Conservation (phyloP, 2,329 filamentous ascomycete species). For the Diaporthe helianthi region DNA sequence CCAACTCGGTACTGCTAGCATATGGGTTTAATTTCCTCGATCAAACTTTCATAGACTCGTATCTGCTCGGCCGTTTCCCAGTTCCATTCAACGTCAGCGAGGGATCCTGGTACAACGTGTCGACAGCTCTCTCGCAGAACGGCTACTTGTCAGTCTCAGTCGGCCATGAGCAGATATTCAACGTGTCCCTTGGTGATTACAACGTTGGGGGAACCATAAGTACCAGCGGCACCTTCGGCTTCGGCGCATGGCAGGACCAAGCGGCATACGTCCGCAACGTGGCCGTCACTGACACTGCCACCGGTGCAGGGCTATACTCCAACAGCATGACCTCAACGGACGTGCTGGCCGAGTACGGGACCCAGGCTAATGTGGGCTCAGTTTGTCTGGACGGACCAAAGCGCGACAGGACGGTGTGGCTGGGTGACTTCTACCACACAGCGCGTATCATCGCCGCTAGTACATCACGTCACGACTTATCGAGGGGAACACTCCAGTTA, state of each 20-base stretch:
- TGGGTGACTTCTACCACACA: constrained; percentile 52
- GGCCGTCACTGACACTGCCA: constrained; percentile 38
- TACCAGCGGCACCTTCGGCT: constrained; percentile 47
- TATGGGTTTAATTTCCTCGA: constrained; percentile 47
- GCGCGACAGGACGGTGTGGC: constrained; percentile 50
- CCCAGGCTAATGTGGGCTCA: constrained; percentile 43
- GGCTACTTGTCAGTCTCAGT: constrained; percentile 42
- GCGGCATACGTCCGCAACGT: constrained; percentile 47
- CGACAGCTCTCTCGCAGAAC: constrained; percentile 41
- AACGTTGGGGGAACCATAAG: constrained; percentile 7
- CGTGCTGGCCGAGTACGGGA: constrained; percentile 47
- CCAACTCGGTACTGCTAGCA: constrained; percentile 45
- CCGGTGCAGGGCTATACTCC: constrained; percentile 43
- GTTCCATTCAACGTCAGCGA: constrained; percentile 42
- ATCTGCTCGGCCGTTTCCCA: constrained; percentile 40
- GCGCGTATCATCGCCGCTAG: constrained; percentile 45
- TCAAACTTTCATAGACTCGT: constrained; percentile 43
- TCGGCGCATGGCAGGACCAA: constrained; percentile 51
- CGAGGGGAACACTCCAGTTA: constrained; percentile 44
- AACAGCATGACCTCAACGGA: constrained; percentile 40
- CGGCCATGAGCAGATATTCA: constrained; percentile 37
- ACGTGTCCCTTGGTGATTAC: constrained; percentile 32
- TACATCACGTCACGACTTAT: constrained; percentile 46
- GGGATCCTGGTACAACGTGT: constrained; percentile 47
- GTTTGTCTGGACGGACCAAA: constrained; percentile 52